phyloP scores from a whole-genome alignment of 768 basidiomycete species.

The Xerocomellus amylosporus region DNA sequence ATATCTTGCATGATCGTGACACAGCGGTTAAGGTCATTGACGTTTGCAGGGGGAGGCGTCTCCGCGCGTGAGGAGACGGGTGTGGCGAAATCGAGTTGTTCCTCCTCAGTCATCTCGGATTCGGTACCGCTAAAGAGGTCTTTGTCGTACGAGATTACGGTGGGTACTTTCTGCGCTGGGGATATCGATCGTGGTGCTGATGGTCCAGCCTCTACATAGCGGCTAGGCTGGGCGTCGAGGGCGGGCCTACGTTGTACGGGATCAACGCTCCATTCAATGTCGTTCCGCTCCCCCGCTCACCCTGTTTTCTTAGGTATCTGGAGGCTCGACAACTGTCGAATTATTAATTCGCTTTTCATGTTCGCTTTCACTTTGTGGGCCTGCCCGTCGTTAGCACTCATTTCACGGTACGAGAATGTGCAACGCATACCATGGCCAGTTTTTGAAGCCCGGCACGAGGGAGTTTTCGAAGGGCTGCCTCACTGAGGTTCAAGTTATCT shows the following conservation, averaged over 20 bases:
- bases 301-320: conserved; percentile 7
- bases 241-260: neutral
- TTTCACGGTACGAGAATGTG: neutral
- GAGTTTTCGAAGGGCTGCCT: conserved; percentile 22
- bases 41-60: conserved; percentile 18
- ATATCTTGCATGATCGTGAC: conserved; percentile 29
- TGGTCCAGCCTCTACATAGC: neutral
- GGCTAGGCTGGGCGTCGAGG: neutral
- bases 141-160: neutral
- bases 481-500: conserved; percentile 2
- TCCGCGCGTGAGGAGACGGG: conserved; percentile 24
- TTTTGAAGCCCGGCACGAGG: conserved; percentile 28
- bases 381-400: conserved; percentile 11
- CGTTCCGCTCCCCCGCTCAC: conserved; percentile 4
- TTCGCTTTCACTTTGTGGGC: conserved; percentile 24
- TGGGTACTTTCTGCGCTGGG: neutral
- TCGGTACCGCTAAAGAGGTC: conserved; percentile 20
- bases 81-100: conserved; percentile 18
- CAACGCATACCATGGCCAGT: conserved; percentile 20
- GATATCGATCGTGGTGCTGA: neutral
- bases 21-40: conserved; percentile 19
- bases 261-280: neutral
- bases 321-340: conserved; percentile 18
- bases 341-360: conserved; percentile 26
- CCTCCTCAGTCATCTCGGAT: conserved; percentile 24